A percentile compares a stretch with the other conserved stretches of the same genome.
phyloP scores from a whole-genome alignment of 148 eudicot genomes.

The Gaultheria prostrata region DNA sequence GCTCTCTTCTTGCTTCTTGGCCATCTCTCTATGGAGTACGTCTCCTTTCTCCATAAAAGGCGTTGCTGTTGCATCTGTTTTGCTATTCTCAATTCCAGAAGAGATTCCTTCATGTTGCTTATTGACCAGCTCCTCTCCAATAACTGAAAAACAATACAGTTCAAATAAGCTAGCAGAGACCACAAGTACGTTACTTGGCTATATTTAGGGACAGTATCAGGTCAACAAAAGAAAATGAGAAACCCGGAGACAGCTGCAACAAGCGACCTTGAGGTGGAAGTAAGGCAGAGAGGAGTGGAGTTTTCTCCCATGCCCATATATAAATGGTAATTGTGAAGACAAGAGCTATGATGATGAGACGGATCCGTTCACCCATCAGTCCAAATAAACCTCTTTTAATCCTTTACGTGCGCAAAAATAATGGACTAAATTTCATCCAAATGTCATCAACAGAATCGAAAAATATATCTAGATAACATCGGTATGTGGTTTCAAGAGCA shows the following conservation, averaged over 20 bases:
- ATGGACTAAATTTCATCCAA: not conserved
- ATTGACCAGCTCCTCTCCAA: slow-evolving; percentile 16
- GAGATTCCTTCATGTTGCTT: slow-evolving; percentile 6
- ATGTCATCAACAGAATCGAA: not conserved
- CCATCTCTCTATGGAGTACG: not conserved
- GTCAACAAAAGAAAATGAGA: not conserved
- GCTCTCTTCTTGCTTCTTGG: slow-evolving; percentile 3
- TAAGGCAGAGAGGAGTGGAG: slow-evolving; percentile 43
- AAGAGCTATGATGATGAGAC: slow-evolving; percentile 38
- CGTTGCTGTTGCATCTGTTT: not conserved
- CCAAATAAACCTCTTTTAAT: slow-evolving; percentile 44
- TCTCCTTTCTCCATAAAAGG: slow-evolving; percentile 15
- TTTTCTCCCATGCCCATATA: slow-evolving; percentile 59
- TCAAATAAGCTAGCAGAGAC: not conserved
- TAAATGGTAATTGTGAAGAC: slow-evolving; percentile 41
- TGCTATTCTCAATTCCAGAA: slow-evolving; percentile 5
- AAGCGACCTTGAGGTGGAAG: slow-evolving; percentile 39
- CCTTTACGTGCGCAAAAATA: slow-evolving; percentile 13
- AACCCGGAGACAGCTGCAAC: slow-evolving; percentile 49
- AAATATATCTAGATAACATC: not conserved
- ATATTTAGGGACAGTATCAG: not conserved
- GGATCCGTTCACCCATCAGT: slow-evolving; percentile 38
- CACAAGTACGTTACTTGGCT: not conserved
- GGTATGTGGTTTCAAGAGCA: not conserved
- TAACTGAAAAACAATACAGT: slow-evolving; percentile 6